Conservation (phyloP, 441 rosid species). For the Capsella rubella region DNA sequence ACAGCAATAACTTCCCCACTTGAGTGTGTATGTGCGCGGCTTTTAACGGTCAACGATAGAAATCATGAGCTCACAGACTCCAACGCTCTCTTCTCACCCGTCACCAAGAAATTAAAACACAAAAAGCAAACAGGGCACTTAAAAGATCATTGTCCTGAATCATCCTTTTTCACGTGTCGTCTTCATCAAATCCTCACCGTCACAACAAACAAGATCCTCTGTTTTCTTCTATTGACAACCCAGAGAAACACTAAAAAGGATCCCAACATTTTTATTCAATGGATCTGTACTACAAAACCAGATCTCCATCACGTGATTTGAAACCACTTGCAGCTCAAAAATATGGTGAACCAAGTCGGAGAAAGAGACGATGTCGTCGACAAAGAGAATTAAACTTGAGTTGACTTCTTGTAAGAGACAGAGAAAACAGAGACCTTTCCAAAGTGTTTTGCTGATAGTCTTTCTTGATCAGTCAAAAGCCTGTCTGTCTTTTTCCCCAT, state of each 20-base stretch:
- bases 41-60: constrained; percentile 48
- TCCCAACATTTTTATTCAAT: constrained; percentile 30
- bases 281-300: constrained; percentile 41
- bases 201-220: constrained; percentile 43
- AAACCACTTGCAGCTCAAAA: constrained; percentile 37
- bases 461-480: constrained; percentile 40
- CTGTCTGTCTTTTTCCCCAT: not conserved
- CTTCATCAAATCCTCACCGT: constrained; percentile 52
- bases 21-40: constrained; percentile 5
- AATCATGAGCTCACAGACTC: constrained; percentile 42
- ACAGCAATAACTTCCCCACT: constrained; percentile 45
- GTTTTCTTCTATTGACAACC: constrained; percentile 37
- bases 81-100: constrained; percentile 39
- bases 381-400: constrained; percentile 36
- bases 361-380: constrained; percentile 31
- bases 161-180: constrained; percentile 51
- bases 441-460: constrained; percentile 26
- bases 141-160: constrained; percentile 38
- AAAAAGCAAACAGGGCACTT: constrained; percentile 21
- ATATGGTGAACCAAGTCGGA: constrained; percentile 13
- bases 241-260: constrained; percentile 38
- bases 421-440: constrained; percentile 25
- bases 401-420: constrained; percentile 35
- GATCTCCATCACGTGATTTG: constrained; percentile 46
- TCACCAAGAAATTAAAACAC: constrained; percentile 34